phyloP scores from a whole-genome alignment of 1,139 yeast genomes.

The Taphrina flavorubra region DNA sequence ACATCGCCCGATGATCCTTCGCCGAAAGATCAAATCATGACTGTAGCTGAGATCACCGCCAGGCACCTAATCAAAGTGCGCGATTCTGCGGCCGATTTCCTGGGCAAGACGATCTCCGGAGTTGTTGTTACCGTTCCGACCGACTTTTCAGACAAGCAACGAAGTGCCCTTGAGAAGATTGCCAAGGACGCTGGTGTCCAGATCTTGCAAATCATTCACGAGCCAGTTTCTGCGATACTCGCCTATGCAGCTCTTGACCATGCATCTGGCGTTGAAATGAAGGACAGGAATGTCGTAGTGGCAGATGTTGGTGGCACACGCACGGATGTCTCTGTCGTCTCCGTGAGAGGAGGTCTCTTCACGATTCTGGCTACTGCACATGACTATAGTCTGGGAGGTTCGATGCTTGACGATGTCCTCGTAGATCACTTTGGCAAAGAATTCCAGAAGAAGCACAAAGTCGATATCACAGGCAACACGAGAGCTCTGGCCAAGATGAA shows the following conservation, averaged over 20 bases:
- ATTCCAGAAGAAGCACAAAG: constrained; percentile 83
- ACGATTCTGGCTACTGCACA: constrained; percentile 88
- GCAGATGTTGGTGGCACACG: constrained; percentile 97
- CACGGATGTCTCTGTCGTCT: constrained; percentile 92
- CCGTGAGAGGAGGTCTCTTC: constrained; percentile 91
- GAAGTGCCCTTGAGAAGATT: constrained; percentile 65
- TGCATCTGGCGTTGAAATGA: constrained; percentile 57
- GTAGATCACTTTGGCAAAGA: constrained; percentile 88
- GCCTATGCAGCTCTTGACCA: constrained; percentile 58
- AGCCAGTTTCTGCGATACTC: constrained; percentile 89
- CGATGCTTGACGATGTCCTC: constrained; percentile 76
- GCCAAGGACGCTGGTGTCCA: constrained; percentile 76
- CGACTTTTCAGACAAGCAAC: constrained; percentile 77
- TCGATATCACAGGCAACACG: constrained; percentile 73
- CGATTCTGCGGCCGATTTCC: constrained; percentile 89
- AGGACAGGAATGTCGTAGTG: constrained; percentile 84
- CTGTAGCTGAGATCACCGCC: constrained; percentile 77
- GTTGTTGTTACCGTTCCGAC: constrained; percentile 92
- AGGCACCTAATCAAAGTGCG: constrained; percentile 85
- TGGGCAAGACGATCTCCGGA: constrained; percentile 80
- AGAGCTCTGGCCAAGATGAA: constrained; percentile 88
- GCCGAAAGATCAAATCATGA: constrained; percentile 57
- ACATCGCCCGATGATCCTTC: constrained; percentile 54
- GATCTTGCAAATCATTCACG: constrained; percentile 86
- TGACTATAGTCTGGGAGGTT: constrained; percentile 85